A percentile compares a stretch with the other conserved stretches of the same genome.
These are phyloP conservation scores for Candida golubevii DNA, from an alignment of 805 yeast species.

Conservation along the genomic window DNA sequence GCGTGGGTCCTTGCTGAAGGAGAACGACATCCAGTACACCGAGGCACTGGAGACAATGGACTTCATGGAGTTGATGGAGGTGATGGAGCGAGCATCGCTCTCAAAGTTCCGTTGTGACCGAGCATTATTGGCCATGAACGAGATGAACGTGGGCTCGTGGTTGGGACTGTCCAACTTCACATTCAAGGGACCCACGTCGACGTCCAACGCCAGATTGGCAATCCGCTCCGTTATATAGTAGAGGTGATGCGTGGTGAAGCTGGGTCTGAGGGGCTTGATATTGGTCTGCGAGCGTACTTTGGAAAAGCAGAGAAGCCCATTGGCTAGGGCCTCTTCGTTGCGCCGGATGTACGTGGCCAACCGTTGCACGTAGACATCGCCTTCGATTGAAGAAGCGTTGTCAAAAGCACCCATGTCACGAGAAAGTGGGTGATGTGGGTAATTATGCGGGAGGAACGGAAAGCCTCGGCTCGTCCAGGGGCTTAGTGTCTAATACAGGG, in stretches of 20 bases:
- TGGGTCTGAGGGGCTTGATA: slow-evolving; percentile 51
- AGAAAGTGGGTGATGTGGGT: neutral
- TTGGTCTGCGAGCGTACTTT: slow-evolving; percentile 26
- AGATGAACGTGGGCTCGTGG: slow-evolving; percentile 51
- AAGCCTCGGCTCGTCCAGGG: no score
- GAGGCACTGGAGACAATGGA: slow-evolving; percentile 44
- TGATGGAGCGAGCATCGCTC: slow-evolving; percentile 46
- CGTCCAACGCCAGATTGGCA: slow-evolving; percentile 43
- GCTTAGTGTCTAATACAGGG: no score
- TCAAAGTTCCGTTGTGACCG: slow-evolving; percentile 36
- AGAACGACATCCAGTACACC: slow-evolving; percentile 36
- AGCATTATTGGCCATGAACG: slow-evolving; percentile 57
- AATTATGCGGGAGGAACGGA: neutral
- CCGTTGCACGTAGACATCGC: slow-evolving; percentile 54
- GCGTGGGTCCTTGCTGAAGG: slow-evolving; percentile 38
- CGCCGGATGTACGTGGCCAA: slow-evolving; percentile 50
- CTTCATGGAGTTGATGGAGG: slow-evolving; percentile 56
- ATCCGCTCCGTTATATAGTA: slow-evolving; percentile 58
- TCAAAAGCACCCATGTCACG: slow-evolving; percentile 16
- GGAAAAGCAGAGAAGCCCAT: slow-evolving; percentile 52
- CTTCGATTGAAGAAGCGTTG: slow-evolving; percentile 43
- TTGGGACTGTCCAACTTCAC: slow-evolving; percentile 55
- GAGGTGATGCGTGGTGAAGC: slow-evolving; percentile 59
- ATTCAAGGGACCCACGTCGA: slow-evolving; percentile 59
- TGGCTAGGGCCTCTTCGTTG: slow-evolving; percentile 56